Evolutionary conservation across 345 rosid species (phyloP).

Genomic region (Sapria himalayana): DNA sequence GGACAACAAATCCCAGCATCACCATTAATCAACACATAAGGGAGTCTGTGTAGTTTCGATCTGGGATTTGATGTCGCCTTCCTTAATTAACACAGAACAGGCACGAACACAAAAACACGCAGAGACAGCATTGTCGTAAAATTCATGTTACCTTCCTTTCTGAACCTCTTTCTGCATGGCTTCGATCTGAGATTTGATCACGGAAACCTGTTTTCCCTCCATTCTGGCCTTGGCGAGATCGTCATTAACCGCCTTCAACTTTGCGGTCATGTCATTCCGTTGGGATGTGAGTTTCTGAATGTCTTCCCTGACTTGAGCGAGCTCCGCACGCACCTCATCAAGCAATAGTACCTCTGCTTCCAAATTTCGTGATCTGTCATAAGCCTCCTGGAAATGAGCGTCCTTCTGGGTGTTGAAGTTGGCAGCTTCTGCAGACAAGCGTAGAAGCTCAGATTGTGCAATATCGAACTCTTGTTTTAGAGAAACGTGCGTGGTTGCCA

Average conservation of each 20-base stretch:
- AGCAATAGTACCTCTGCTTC: conserved; percentile 45
- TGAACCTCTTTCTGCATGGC: conserved; percentile 26
- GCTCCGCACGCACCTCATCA: conserved; percentile 28
- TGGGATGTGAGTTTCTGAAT: conserved; percentile 17
- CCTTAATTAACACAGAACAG: too few relatives aligned
- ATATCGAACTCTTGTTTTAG: conserved; percentile 43
- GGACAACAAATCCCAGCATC: too few relatives aligned
- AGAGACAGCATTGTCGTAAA: too few relatives aligned
- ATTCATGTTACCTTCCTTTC: conserved; percentile 42
- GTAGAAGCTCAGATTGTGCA: conserved; percentile 35
- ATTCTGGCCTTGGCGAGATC: conserved; percentile 27
- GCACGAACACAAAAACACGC: too few relatives aligned
- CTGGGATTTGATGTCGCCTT: too few relatives aligned
- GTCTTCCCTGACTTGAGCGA: conserved; percentile 35
- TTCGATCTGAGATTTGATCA: conserved; percentile 32
- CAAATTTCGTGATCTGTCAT: conserved; percentile 38
- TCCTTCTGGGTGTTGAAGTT: conserved; percentile 42
- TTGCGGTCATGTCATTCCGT: conserved; percentile 22
- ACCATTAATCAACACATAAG: too few relatives aligned
- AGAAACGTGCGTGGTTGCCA: conserved; percentile 41
- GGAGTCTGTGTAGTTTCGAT: too few relatives aligned
- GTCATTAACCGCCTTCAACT: conserved; percentile 19
- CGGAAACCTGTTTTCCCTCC: conserved; percentile 21
- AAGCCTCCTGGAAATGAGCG: conserved; percentile 40
- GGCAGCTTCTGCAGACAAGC: conserved; percentile 21